A percentile compares a stretch with the other conserved stretches of the same genome.
phyloP scores from a whole-genome alignment of 2,329 filamentous ascomycete species.

The Xylaria multiplex region DNA sequence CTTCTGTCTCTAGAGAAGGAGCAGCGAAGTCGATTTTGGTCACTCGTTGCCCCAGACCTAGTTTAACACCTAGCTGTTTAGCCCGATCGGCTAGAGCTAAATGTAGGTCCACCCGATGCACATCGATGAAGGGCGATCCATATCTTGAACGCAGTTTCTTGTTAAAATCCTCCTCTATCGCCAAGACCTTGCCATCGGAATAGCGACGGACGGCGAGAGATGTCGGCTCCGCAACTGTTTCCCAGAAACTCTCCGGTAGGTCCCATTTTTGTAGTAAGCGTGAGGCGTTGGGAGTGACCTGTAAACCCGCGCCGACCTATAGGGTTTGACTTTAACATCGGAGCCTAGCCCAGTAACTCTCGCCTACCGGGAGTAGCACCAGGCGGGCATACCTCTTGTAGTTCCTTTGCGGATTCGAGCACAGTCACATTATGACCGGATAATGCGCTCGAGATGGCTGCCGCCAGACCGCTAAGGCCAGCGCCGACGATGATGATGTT shows the following conservation, averaged over 20 bases:
- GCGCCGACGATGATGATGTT: slow-evolving; percentile 56
- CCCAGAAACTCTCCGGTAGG: slow-evolving; percentile 57
- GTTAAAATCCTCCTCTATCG: slow-evolving; percentile 62
- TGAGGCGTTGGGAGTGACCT: slow-evolving; percentile 62
- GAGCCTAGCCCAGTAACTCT: neutral
- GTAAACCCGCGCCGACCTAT: slow-evolving; percentile 63
- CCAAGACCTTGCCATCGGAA: slow-evolving; percentile 57
- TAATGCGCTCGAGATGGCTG: slow-evolving; percentile 52
- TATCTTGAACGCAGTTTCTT: slow-evolving; percentile 64
- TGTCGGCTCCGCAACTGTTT: slow-evolving; percentile 54
- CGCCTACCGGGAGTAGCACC: neutral
- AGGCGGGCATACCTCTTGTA: slow-evolving; percentile 51
- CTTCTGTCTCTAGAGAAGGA: slow-evolving; percentile 53
- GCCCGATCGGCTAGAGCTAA: slow-evolving; percentile 62
- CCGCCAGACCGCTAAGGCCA: slow-evolving; percentile 55
- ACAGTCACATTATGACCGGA: slow-evolving; percentile 55
- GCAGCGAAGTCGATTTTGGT: slow-evolving; percentile 58
- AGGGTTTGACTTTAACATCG: slow-evolving; percentile 6
- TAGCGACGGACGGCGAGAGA: slow-evolving; percentile 64
- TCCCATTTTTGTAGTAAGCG: slow-evolving; percentile 62
- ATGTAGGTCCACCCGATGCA: slow-evolving; percentile 72
- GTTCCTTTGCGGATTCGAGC: slow-evolving; percentile 54
- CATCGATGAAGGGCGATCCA: slow-evolving; percentile 64
- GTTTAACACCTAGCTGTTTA: slow-evolving; percentile 61
- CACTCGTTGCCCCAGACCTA: slow-evolving; percentile 61